phyloP scores from a whole-genome alignment of 345 rosid species.

The Carallia brachiata region DNA sequence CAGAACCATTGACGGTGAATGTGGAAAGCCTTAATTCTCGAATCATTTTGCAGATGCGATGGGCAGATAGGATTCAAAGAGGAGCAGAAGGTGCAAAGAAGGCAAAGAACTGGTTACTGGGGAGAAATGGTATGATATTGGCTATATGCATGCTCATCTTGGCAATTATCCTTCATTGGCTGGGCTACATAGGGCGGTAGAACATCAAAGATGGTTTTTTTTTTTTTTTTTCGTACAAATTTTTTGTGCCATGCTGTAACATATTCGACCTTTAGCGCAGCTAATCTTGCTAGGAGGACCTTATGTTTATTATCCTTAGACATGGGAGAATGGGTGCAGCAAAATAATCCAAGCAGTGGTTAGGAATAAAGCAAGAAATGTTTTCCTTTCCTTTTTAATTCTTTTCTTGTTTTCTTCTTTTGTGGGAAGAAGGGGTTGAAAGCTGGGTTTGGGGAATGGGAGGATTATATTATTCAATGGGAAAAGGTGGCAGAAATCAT shows the following conservation, averaged over 20 bases:
- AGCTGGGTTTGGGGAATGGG: no score
- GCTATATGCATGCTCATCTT: constrained; percentile 81
- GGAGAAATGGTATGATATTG: constrained; percentile 73
- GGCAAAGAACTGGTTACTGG: constrained; percentile 91
- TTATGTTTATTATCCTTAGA: neutral
- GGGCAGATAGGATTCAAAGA: constrained; percentile 82
- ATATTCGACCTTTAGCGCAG: neutral
- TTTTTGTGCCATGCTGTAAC: neutral
- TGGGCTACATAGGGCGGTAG: constrained; percentile 77
- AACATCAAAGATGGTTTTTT: neutral
- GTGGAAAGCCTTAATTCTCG: neutral
- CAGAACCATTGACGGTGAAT: no score
- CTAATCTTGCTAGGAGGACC: neutral
- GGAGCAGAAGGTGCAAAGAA: constrained; percentile 72
- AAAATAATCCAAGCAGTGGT: neutral
- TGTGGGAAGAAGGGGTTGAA: no score
- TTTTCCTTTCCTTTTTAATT: no score
- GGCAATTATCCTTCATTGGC: constrained; percentile 75
- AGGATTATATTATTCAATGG: no score
- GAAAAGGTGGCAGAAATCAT: no score
- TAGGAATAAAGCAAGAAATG: no score
- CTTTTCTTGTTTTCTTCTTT: no score
- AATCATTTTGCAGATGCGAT: constrained; percentile 65
- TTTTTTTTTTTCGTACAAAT: no score
- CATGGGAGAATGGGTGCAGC: neutral